phyloP scores from a whole-genome alignment of 2,329 filamentous ascomycete genomes.

The Leptographium flavum region DNA sequence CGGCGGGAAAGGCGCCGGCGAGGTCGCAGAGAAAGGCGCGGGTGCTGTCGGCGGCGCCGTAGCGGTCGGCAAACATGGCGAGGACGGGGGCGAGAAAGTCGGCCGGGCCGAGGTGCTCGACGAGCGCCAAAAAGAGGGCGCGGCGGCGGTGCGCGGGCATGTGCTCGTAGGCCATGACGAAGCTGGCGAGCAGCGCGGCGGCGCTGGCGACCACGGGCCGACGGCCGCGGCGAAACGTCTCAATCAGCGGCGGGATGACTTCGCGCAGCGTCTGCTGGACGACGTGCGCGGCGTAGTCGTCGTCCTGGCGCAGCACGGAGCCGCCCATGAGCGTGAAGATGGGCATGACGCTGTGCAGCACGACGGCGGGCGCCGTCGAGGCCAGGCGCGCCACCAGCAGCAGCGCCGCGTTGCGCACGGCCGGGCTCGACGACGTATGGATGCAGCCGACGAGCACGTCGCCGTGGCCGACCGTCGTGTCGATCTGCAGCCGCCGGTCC shows the following conservation, averaged over 20 bases:
- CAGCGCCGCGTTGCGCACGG: slow-evolving; percentile 84
- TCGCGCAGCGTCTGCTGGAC: slow-evolving; percentile 90
- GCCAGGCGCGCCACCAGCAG: slow-evolving; percentile 79
- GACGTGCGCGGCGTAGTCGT: slow-evolving; percentile 93
- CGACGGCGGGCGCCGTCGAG: slow-evolving; percentile 74
- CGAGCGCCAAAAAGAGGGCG: slow-evolving; percentile 69
- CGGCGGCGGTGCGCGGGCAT: slow-evolving; percentile 77
- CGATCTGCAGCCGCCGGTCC: slow-evolving; percentile 48
- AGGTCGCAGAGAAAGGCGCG: slow-evolving; percentile 63
- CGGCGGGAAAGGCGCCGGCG: slow-evolving; percentile 55
- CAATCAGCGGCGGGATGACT: slow-evolving; percentile 82
- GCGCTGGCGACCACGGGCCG: slow-evolving; percentile 67
- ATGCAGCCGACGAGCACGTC: slow-evolving; percentile 92
- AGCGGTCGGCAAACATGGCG: slow-evolving; percentile 82
- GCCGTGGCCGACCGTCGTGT: slow-evolving; percentile 66
- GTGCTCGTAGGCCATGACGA: slow-evolving; percentile 91
- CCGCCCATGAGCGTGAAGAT: slow-evolving; percentile 98
- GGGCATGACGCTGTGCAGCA: slow-evolving; percentile 95
- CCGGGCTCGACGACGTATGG: slow-evolving; percentile 77
- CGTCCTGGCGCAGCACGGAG: slow-evolving; percentile 79
- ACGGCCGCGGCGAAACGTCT: slow-evolving; percentile 68
- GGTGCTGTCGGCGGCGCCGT: slow-evolving; percentile 55
- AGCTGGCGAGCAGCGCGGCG: slow-evolving; percentile 84
- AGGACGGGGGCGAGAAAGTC: slow-evolving; percentile 83
- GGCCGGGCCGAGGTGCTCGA: slow-evolving; percentile 68